phyloP scores from a whole-genome alignment of 345 rosid species.

The Citrus hindsii region DNA sequence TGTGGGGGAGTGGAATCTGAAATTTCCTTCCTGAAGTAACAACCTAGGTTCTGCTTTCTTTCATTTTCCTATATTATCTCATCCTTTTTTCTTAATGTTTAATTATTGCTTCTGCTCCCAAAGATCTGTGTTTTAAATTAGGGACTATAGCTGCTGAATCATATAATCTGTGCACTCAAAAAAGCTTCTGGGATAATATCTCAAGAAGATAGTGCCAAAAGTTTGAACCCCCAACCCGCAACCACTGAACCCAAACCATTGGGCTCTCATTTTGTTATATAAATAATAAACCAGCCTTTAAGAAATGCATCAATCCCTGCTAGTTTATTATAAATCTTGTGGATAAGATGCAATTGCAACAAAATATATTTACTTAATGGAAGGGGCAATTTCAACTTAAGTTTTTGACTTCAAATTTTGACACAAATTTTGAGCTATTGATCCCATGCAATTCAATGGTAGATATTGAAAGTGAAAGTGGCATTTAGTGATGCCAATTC shows the following conservation, averaged over 20 bases:
- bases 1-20: no score
- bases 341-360: not conserved
- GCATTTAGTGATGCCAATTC: no score
- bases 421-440: no score
- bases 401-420: no score
- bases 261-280: not conserved
- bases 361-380: not conserved
- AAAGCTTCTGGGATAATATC: not conserved
- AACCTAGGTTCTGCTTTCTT: no score
- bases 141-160: not conserved
- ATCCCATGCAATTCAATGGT: no score
- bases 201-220: not conserved
- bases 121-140: not conserved
- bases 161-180: not conserved
- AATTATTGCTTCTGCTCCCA: not conserved
- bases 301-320: not conserved
- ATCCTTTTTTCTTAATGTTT: no score
- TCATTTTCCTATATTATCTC: not conserved
- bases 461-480: no score
- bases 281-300: not conserved
- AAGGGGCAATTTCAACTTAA: no score
- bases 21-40: no score
- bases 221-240: not conserved
- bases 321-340: not conserved
- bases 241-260: not conserved